These are phyloP conservation scores for Talaromyces trachyspermus DNA, from an alignment of 495 filamentous ascomycete genomes.

Conservation along the genomic window DNA sequence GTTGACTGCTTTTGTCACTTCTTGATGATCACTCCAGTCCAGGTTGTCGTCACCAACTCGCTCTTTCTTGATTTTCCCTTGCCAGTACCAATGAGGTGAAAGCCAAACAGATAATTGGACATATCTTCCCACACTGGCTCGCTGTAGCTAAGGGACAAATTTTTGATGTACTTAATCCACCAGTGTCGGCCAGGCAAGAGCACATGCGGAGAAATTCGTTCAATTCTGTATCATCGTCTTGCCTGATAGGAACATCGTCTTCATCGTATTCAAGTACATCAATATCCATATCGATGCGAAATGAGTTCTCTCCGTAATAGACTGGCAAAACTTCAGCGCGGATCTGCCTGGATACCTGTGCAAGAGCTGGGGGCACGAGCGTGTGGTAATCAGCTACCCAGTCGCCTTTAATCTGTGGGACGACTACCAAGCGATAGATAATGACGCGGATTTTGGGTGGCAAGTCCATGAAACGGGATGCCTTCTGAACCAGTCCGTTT, in stretches of 20 bases:
- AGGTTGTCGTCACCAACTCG: not conserved
- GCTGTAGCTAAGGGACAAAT: not conserved
- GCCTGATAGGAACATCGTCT: not conserved
- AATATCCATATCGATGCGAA: not conserved
- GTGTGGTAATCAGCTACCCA: not conserved
- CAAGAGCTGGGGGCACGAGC: constrained; percentile 1
- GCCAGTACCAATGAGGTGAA: not conserved
- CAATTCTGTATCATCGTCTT: not conserved
- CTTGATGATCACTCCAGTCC: not conserved
- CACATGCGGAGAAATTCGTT: not conserved
- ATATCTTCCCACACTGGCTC: not conserved
- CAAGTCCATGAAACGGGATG: not conserved
- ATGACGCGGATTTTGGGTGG: not conserved
- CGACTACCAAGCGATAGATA: not conserved
- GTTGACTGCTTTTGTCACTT: not conserved
- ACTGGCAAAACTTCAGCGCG: constrained; percentile 3
- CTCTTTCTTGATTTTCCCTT: not conserved
- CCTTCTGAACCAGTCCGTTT: not conserved
- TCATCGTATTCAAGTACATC: not conserved
- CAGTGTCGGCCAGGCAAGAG: not conserved
- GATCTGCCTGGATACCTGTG: not conserved
- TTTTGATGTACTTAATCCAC: not conserved
- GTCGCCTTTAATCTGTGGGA: not conserved
- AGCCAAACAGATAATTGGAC: not conserved
- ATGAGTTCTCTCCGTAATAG: constrained; percentile 1